A percentile compares a stretch with the other conserved stretches of the same genome.
Evolutionary conservation across 768 basidiomycete species (phyloP).

Genomic region (Mrakia hoshinonis): DNA sequence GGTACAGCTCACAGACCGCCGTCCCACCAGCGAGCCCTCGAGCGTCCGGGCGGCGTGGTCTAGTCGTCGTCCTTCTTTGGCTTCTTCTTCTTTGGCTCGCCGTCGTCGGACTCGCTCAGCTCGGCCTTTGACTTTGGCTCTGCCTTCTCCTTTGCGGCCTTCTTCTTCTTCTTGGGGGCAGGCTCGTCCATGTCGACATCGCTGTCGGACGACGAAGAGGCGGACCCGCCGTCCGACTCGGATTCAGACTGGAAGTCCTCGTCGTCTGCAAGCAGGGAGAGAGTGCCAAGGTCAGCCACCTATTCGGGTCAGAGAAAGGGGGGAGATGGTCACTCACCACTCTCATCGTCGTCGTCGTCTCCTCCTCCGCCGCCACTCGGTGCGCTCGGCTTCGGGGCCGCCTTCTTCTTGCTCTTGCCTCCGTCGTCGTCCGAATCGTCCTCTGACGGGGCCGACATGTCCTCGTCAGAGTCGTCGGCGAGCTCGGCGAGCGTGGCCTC

Average conservation of each 20-base stretch:
- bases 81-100: slow-evolving; percentile 41
- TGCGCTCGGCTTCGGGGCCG: not conserved
- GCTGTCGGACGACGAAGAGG: slow-evolving; percentile 67
- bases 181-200: slow-evolving; percentile 46
- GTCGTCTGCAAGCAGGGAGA: slow-evolving; percentile 48
- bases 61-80: slow-evolving; percentile 33
- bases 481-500: slow-evolving; percentile 43
- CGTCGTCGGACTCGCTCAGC: slow-evolving; percentile 17
- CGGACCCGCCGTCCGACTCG: slow-evolving; percentile 68
- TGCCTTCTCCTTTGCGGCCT: slow-evolving; percentile 18
- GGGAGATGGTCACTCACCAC: slow-evolving; percentile 31
- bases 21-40: too few species aligned
- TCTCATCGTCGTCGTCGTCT: slow-evolving; percentile 38
- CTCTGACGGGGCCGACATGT: slow-evolving; percentile 63
- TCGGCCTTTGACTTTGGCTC: not conserved
- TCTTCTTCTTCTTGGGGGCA: slow-evolving; percentile 46
- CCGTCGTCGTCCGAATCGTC: slow-evolving; percentile 15
- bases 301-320: not conserved
- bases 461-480: slow-evolving; percentile 65
- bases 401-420: slow-evolving; percentile 14
- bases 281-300: not conserved
- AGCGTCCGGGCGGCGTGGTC: too few species aligned
- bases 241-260: slow-evolving; percentile 82
- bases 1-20: too few species aligned
- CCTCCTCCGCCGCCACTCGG: not conserved